These are phyloP conservation scores for Hyphodiscus sp. DNA, from an alignment of 2,329 filamentous ascomycete species.

Conservation along the genomic window DNA sequence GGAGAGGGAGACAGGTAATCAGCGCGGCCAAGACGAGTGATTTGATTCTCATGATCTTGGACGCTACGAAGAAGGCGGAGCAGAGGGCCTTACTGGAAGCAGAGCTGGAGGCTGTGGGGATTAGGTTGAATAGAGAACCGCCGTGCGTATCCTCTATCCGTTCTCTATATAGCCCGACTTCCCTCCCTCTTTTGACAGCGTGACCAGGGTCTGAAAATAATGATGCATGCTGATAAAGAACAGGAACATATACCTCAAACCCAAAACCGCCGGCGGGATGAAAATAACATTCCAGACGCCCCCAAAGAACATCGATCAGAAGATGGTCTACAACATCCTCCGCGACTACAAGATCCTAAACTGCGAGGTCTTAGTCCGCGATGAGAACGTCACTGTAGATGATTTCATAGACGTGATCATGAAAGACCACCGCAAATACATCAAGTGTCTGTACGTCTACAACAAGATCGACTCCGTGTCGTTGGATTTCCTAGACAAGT, in stretches of 20 bases:
- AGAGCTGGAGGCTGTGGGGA: slow-evolving; percentile 91
- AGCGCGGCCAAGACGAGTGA: slow-evolving; percentile 98
- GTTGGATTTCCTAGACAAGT: slow-evolving; percentile 84
- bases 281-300: slow-evolving; percentile 93
- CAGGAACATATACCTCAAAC: slow-evolving; percentile 95
- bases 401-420: slow-evolving; percentile 99
- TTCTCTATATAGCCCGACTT: background rate
- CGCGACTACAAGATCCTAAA: slow-evolving; percentile 99
- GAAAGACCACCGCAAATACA: slow-evolving; percentile 98
- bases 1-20: slow-evolving; percentile 91
- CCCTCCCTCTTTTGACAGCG: too few relatives aligned
- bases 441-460: slow-evolving; percentile 91
- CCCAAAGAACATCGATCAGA: slow-evolving; percentile 89
- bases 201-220: too few relatives aligned
- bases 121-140: slow-evolving; percentile 83
- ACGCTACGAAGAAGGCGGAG: slow-evolving; percentile 93
- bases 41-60: slow-evolving; percentile 91
- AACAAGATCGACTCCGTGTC: slow-evolving; percentile 98
- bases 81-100: slow-evolving; percentile 85
- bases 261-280: slow-evolving; percentile 94
- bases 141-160: slow-evolving; percentile 50
- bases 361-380: slow-evolving; percentile 89
- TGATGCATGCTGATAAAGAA: slow-evolving; percentile 3
- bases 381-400: slow-evolving; percentile 93
- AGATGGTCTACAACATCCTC: slow-evolving; percentile 96